Evolutionary conservation across 331 rosid species (phyloP), one percentile per base, ranked within the genome.

Genomic region (Telfairia occidentalis): DNA sequence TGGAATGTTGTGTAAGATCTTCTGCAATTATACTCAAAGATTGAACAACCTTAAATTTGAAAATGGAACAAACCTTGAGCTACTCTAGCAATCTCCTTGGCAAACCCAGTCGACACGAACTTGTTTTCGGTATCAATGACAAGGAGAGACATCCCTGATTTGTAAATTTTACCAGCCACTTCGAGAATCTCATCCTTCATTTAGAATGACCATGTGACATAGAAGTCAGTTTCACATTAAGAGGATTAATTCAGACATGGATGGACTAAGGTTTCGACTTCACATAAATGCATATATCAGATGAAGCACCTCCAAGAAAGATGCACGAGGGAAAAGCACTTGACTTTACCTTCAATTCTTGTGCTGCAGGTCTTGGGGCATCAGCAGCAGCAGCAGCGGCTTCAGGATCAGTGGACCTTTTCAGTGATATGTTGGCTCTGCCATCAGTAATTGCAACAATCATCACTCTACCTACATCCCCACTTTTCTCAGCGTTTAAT

Each of bases 61-160:
- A n/a, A 30, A 82, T 59, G n/a, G 58, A 76, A 76, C 89, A 77
- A 83, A 94, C 98, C 98, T 88, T 94, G 98, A 64, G 97, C 95
- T 46, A 94, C 96, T 88, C 98, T 91, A 16, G 98, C 98, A 67
- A 91, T 89, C 80, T 91, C 98, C 92, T 94, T 89, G 58, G 98
- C 98, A 58, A 94, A 94, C 72, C 98, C 98, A 21, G 98, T 94
- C 4, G 98, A 94, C 32, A 94, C 97, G 74, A 94, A 94, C 83
- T 94, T 94, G 70, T 94, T 94, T 86, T 94, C 98, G 0, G 98
- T 94, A 87, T 94, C 98, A 2, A 94, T 94, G 78, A 94, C 92
- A 2, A 94, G 98, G 42, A 94, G 97, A 53, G 97, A 94, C 97
- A 94, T 94, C 79, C 97, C 97, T 53, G 98, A 84, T 86, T 89